Evolutionary conservation across 371 early-diverging fungal species (phyloP), one percentile per base, ranked within the genome.

Genomic region (Circinella umbellata): DNA sequence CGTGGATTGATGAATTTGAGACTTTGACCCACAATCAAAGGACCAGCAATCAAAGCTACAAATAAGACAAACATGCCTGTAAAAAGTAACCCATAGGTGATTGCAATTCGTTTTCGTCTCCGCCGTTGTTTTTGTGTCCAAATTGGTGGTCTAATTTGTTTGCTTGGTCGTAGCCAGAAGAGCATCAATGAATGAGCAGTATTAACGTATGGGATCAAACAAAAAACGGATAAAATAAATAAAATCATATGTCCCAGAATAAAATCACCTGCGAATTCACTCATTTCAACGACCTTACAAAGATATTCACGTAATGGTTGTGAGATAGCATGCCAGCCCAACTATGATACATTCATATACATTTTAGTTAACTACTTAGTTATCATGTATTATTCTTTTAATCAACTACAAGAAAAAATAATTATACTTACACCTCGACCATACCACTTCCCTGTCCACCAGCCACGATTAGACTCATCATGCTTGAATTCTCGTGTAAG

Each of bases 401-500:
- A 13, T n/a, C 15, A 34, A 10, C 57, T 51, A 34, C 20, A 55
- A n/a, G 3, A 54, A 13, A 27, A 27, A 27, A 27, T 27, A 42
- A 42, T 1, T 9, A 62, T 15, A 49, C 79, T 75, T 80, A 82
- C 82, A 34, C 90, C 92, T 55, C 88, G 87, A 59, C 89, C 89
- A 54, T 89, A 86, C 94, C 96, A 95, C 48, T 87, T 85, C 36
- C 96, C 96, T 5, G 92, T 92, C 96, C 95, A 95, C 95, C 95
- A 94, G 8, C 93, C 93, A 66, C 85, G 80, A 73, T 93, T 93
- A 63, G 90, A 87, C 71, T 88, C 89, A 66, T 88, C 91, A 61
- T 90, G 83, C 54, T 87, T 82, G 76, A 92, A 90, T 74, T 94
- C 94, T 35, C 94, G 88, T 36, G 94, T 88, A 27, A 27, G 94